Evolutionary conservation across 352 stramenopile genomes (phyloP), one percentile per base, ranked within the genome.

Genomic region (Pythium aquatile): DNA sequence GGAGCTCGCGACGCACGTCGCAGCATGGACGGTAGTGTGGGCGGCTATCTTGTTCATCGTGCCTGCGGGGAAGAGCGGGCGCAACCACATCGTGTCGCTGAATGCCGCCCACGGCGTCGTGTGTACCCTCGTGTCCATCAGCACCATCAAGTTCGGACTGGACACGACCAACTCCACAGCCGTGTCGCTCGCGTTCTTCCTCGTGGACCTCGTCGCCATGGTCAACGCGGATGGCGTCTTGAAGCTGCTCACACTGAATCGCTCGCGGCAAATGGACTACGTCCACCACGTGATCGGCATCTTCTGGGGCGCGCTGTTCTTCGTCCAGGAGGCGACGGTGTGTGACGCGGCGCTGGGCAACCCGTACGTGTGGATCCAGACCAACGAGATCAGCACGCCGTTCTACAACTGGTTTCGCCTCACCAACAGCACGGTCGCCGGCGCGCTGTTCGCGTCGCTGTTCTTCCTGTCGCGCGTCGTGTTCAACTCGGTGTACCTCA

Each of bases 361-460:
- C 65, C 58, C 81, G 30, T 92, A 92, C 75, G 81, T 91, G 57
- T 92, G 81, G 81, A 90, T 92, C 68, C 83, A 92, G 60, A 92
- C 83, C 32, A 92, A 92, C 59, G 83, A 92, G 65, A 72, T 92
- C 58, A 91, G 81, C 67, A 92, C 83, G 58, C 70, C 71, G 53
- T 92, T 92, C 69, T 92, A 91, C 75, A 90, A 90, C 61, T 92
- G 83, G 83, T 90, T 81, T 58, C 77, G 83, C 39, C 75, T 90
- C 60, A 91, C 78, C 47, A 73, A 86, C 70, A 90, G 54, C 69
- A 72, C 55, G 3, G 35, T 82, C 26, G 83, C 83, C 0, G 83
- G 81, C 32, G 73, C 61, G 35, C 65, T 90, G 26, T 92, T 92
- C 59, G 76, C 64, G 35, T 55, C 58, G 46, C 77, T 75, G 30